These are phyloP conservation scores for Tulasnella sp. DNA, from an alignment of 768 basidiomycete species.

Conservation along the genomic window DNA sequence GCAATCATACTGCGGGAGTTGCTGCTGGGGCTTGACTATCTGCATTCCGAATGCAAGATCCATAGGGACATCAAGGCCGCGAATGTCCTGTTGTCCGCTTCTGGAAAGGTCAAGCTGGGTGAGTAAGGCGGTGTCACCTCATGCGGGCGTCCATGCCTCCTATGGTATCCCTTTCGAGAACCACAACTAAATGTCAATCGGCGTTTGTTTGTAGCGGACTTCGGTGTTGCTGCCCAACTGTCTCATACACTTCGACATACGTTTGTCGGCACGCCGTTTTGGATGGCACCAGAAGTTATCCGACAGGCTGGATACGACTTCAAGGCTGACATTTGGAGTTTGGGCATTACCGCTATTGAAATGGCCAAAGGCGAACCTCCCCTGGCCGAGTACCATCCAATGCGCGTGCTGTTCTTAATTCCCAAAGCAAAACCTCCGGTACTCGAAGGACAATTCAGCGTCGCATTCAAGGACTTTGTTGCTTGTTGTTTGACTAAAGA, in stretches of 20 bases:
- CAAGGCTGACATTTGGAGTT: slow-evolving; percentile 96
- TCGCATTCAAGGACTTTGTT: slow-evolving; percentile 91
- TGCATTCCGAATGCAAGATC: slow-evolving; percentile 94
- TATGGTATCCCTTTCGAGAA: not conserved
- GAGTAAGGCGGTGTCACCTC: slow-evolving; percentile 16
- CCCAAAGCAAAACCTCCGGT: slow-evolving; percentile 93
- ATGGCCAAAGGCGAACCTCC: slow-evolving; percentile 98
- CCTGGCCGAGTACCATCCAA: slow-evolving; percentile 93
- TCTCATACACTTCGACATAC: slow-evolving; percentile 93
- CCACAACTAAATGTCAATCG: not conserved
- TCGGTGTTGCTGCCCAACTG: slow-evolving; percentile 96
- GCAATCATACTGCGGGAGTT: slow-evolving; percentile 93
- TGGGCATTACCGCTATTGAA: slow-evolving; percentile 97
- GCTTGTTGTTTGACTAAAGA: slow-evolving; percentile 89
- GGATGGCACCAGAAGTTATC: slow-evolving; percentile 99
- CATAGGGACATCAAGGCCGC: slow-evolving; percentile 99
- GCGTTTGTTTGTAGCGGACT: slow-evolving; percentile 58
- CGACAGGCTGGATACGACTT: slow-evolving; percentile 94
- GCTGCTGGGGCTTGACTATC: slow-evolving; percentile 86
- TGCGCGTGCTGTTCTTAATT: slow-evolving; percentile 96
- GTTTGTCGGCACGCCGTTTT: slow-evolving; percentile 95
- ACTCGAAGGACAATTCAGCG: slow-evolving; percentile 79
- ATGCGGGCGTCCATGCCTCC: too few relatives aligned
- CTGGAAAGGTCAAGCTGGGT: slow-evolving; percentile 87
- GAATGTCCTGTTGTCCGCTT: slow-evolving; percentile 77